Percentiles rank a stretch among this genome's conserved stretches.
Conservation (phyloP, 345 rosid species). For the Moricandia arvensis region DNA sequence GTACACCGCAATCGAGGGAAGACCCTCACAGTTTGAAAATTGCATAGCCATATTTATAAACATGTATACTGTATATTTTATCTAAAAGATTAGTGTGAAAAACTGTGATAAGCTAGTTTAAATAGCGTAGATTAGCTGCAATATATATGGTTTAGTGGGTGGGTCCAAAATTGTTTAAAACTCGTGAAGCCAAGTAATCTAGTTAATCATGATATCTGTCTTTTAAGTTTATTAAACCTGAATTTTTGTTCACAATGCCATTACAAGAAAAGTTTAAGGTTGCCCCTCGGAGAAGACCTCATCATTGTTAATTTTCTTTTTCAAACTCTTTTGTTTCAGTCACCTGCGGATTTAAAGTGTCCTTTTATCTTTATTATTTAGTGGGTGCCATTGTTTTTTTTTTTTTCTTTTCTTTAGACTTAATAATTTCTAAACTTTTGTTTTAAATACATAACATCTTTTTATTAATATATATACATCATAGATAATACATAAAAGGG, state of each 20-base stretch:
- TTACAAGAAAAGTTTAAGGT: slow-evolving; percentile 39
- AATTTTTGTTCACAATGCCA: slow-evolving; percentile 21
- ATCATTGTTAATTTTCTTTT: slow-evolving; percentile 27
- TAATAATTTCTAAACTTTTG: background rate
- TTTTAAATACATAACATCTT: background rate
- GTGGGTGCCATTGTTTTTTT: background rate
- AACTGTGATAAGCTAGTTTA: slow-evolving; percentile 5
- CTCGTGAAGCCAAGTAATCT: slow-evolving; percentile 40
- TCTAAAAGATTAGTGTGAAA: slow-evolving; percentile 1
- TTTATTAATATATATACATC: background rate
- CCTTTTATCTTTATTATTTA: background rate
- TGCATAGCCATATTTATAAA: background rate
- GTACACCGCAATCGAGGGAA: slow-evolving; percentile 7
- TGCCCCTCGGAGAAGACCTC: slow-evolving; percentile 31
- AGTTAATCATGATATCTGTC: slow-evolving; percentile 23
- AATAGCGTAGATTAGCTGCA: slow-evolving; percentile 3
- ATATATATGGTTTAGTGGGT: slow-evolving; percentile 18
- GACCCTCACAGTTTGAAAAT: background rate
- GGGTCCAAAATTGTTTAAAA: slow-evolving; percentile 38
- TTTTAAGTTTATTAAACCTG: slow-evolving; percentile 22
- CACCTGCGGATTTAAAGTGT: slow-evolving; percentile 28
- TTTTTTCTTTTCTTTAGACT: background rate
- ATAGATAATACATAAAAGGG: background rate
- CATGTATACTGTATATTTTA: background rate
- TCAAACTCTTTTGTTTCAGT: slow-evolving; percentile 6